phyloP scores from a whole-genome alignment of 805 yeast genomes.

The Alloascoidea africana region DNA sequence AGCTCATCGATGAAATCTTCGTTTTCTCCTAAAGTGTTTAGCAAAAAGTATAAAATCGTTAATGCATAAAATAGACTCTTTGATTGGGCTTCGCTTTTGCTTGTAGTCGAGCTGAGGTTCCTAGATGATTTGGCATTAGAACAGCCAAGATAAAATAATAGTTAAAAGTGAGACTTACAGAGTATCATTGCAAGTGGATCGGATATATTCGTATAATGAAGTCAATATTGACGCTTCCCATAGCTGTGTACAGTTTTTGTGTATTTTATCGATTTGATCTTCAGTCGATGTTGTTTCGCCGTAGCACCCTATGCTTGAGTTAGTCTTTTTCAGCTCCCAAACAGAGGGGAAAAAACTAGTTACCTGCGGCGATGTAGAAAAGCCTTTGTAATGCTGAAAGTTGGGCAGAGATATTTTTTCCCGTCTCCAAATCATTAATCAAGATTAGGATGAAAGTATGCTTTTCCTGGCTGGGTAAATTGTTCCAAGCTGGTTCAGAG shows the following conservation, averaged over 20 bases:
- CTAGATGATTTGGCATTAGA: no score
- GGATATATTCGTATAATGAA: slow-evolving; percentile 4
- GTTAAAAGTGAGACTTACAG: no score
- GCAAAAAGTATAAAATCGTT: slow-evolving; percentile 14
- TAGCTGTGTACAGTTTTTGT: slow-evolving; percentile 12
- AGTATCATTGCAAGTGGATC: no score
- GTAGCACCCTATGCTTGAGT: no score
- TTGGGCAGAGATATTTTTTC: no score
- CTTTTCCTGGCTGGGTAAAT: background rate
- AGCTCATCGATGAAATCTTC: slow-evolving; percentile 9
- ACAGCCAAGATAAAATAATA: no score
- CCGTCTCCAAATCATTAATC: background rate
- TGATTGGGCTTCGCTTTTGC: background rate
- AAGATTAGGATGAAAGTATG: background rate
- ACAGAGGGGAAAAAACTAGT: no score
- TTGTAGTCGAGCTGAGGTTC: background rate
- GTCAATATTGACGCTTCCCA: slow-evolving; percentile 8
- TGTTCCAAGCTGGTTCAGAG: no score
- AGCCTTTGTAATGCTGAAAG: slow-evolving; percentile 12
- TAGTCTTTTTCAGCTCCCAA: no score
- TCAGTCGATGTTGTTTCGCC: slow-evolving; percentile 11
- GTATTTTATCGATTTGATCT: slow-evolving; percentile 13
- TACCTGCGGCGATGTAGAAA: slow-evolving; percentile 17
- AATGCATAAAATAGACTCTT: slow-evolving; percentile 22
- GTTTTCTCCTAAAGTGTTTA: slow-evolving; percentile 5